Base-by-base conservation (phyloP, 2,329 filamentous ascomycete species). In the Coniochaeta prunicola region DNA sequence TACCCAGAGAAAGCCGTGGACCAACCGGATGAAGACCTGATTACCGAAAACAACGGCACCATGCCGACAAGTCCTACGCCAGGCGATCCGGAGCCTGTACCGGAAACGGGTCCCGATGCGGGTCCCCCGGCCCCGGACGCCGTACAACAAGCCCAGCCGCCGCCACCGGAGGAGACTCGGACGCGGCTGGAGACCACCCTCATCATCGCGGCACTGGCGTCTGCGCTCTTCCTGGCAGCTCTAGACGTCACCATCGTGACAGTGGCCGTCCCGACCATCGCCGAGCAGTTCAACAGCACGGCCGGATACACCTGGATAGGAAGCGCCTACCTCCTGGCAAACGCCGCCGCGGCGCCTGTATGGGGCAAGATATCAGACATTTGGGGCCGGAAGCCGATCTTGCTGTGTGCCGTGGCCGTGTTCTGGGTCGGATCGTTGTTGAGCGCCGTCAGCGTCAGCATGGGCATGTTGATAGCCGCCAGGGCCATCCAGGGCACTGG, bases 231-330 rank as follows among this genome's bases (percentile, higher is more conserved):
- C 60, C 71, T 80, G 6, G 69, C 76, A 3, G 75, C 77, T 0
- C 73, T 81, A 64, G 82, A 80, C 66, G 68, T 79, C 4, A 85
- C 83, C 17, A 85, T 86, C 64, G 75, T 87, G 31, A 80, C 84
- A 1, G 85, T 85, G 0, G 82, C 84, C 0, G 76, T 87, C 7
- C 85, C 85, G 0, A 81, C 81, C 9, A 87, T 88, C 55, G 75
- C 80, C 2, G 69, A 71, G 2, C 76, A 87, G 30, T 80, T 91
- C 38, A 67, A 81, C 54, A 87, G 83, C 31, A 83, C 81, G 17
- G 76, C 83, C 1, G 87, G 87, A 7, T 92, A 91, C 71, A 85
- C 86, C 15, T 92, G 89, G 90, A 88, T 93, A 61, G 89, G 89
- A 1, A 85, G 82, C 30, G 84, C 89, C 0, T 92, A 89, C 69